Evolutionary conservation across 2,329 filamentous ascomycete species (phyloP), one percentile per base, ranked within the genome.

Genomic region (Penicillium sp.): DNA sequence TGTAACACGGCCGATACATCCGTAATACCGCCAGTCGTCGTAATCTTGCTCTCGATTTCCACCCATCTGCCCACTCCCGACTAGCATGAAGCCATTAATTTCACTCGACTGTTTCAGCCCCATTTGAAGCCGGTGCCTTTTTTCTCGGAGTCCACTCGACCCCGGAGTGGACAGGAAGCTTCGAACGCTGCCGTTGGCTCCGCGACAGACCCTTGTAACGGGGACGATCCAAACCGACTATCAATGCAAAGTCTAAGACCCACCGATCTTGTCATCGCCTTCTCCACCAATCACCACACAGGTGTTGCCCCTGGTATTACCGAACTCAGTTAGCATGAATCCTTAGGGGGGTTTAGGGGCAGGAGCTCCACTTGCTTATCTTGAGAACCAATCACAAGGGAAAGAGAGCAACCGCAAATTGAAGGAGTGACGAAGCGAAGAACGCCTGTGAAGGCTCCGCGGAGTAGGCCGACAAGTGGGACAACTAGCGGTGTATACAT

Each of bases 331-430:
- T 57, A 60, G 54, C 39, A 22, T 19, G 16, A 21, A 24, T 52
- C 50, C 56, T 51, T 59, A 61, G 51, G 27, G 37, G 45, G 41
- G 49, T 52, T 62, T 63, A 55, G 48, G 19, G 48, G 51, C 39
- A 55, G 48, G 26, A n/a, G n/a, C 48, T 44, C 64, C 64, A 65
- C 61, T 66, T 65, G 59, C 64, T 66, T 66, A 65, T 66, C 59
- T 65, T 22, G 3, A 24, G 31, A 21, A 3, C 64, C 61, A 66
- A 66, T 66, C 52, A 61, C 7, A 19, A 6, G 10, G 14, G 7
- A 27, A 43, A 16, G 14, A 46, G 8, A 14, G 22, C 41, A 35
- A 29, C 57, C 37, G 37, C 57, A 22, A 37, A 19, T 22, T 44
- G 39, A 13, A 45, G 16, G 24, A 27, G 21, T 26, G 4, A 29